These are phyloP conservation scores for Neurospora terricola DNA, from an alignment of 495 filamentous ascomycete species.

Conservation along the genomic window DNA sequence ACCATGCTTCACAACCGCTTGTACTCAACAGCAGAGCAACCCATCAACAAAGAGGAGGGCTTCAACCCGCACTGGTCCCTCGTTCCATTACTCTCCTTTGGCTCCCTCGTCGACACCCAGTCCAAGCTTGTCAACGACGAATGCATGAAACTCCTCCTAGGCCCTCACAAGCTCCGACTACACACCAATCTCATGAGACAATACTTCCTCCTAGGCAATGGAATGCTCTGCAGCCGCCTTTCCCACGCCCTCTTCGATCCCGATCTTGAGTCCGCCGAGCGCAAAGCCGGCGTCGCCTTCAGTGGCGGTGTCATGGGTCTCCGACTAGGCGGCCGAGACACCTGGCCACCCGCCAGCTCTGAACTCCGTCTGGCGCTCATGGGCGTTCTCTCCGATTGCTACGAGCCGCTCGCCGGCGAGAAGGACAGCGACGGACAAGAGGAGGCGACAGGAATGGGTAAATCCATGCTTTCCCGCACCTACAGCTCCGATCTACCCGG, in stretches of 20 bases:
- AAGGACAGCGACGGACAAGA: not conserved
- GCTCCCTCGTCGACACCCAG: constrained; percentile 62
- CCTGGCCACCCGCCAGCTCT: constrained; percentile 88
- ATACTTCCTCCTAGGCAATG: constrained; percentile 78
- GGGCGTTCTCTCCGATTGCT: constrained; percentile 73
- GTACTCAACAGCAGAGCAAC: constrained; percentile 5
- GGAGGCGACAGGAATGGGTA: not conserved
- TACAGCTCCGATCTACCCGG: constrained; percentile 56
- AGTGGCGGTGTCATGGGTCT: constrained; percentile 69
- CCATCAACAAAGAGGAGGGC: not conserved
- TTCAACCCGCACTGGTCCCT: constrained; percentile 66
- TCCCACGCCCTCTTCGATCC: constrained; percentile 79
- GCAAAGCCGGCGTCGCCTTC: constrained; percentile 54
- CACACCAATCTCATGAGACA: constrained; percentile 69
- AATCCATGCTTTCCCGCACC: constrained; percentile 8
- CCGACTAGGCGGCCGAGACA: constrained; percentile 62
- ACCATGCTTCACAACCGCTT: constrained; percentile 20
- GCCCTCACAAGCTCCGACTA: constrained; percentile 56
- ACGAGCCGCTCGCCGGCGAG: constrained; percentile 22
- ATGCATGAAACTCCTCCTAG: constrained; percentile 72
- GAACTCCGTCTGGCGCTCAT: constrained; percentile 82
- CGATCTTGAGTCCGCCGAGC: constrained; percentile 71
- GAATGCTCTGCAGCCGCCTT: constrained; percentile 68
- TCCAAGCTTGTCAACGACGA: constrained; percentile 65
- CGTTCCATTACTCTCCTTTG: constrained; percentile 64